Conservation (phyloP, 2,329 filamentous ascomycete genomes). For the Stagonosporopsis tanaceti region DNA sequence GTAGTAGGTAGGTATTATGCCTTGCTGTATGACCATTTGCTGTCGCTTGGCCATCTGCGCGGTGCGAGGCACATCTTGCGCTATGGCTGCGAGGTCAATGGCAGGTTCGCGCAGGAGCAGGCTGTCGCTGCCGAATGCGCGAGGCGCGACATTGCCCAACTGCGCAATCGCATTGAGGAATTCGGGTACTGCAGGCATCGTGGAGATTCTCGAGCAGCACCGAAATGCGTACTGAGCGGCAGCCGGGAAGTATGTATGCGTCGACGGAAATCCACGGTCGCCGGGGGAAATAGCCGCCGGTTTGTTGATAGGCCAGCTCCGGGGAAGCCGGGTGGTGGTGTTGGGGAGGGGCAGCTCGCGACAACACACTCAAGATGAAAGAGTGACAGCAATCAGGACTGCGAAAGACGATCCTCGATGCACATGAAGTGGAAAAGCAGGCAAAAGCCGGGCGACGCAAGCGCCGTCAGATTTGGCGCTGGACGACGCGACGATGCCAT, state of each 20-base stretch:
- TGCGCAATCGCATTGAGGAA: conserved; percentile 31
- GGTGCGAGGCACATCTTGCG: conserved; percentile 21
- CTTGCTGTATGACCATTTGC: conserved; percentile 28
- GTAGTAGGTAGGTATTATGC: conserved; percentile 69
- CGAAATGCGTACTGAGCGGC: conserved; percentile 9
- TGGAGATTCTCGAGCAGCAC: conserved; percentile 20
- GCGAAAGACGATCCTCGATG: conserved; percentile 10
- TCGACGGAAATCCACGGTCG: conserved; percentile 22
- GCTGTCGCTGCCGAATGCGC: conserved; percentile 23
- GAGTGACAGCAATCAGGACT: conserved; percentile 7
- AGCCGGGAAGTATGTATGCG: conserved; percentile 15
- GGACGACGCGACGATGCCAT: conserved; percentile 31
- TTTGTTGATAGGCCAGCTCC: conserved; percentile 21
- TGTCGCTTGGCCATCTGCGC: conserved; percentile 29
- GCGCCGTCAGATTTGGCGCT: conserved; percentile 27
- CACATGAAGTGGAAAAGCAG: conserved; percentile 5
- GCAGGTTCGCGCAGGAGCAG: conserved; percentile 30
- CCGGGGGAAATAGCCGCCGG: conserved; percentile 25
- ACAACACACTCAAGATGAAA: conserved; percentile 19
- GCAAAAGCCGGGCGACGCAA: conserved; percentile 20
- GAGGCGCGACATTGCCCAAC: conserved; percentile 34
- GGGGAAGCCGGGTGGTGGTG: conserved; percentile 34
- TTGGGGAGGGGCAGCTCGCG: conserved; percentile 24
- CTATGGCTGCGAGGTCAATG: conserved; percentile 22
- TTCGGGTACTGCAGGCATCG: conserved; percentile 41